These are phyloP conservation scores for Aspergillus piperis DNA, from an alignment of 2,329 filamentous ascomycete species.

Conservation along the genomic window DNA sequence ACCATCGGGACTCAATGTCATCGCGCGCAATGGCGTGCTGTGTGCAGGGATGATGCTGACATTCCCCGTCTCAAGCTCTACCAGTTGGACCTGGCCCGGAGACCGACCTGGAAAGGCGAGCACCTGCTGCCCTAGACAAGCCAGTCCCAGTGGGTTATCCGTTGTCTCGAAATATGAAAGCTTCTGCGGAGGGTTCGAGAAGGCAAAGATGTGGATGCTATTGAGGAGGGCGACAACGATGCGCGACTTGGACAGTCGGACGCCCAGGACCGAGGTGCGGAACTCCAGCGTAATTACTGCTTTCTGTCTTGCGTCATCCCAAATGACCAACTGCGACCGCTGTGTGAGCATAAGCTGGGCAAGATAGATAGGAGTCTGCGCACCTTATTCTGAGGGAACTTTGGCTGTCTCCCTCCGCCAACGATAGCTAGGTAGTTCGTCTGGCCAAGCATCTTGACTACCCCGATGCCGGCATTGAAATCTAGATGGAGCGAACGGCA, in stretches of 20 bases:
- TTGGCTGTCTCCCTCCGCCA: conserved; percentile 81
- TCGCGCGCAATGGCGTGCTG: conserved; percentile 72
- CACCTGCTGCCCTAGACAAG: conserved; percentile 70
- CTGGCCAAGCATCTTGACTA: conserved; percentile 82
- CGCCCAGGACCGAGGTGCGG: conserved; percentile 75
- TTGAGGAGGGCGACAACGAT: conserved; percentile 81
- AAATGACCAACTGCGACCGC: conserved; percentile 67
- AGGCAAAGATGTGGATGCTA: conserved; percentile 77
- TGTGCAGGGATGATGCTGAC: conserved; percentile 95
- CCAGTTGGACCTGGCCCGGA: conserved; percentile 82
- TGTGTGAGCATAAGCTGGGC: not conserved
- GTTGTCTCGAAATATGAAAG: conserved; percentile 79
- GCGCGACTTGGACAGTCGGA: conserved; percentile 73
- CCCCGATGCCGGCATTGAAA: conserved; percentile 78
- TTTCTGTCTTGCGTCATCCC: conserved; percentile 81
- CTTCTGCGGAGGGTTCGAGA: conserved; percentile 70
- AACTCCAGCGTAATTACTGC: conserved; percentile 76
- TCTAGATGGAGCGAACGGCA: conserved; percentile 46
- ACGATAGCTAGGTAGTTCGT: conserved; percentile 87
- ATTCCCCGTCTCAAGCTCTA: conserved; percentile 74
- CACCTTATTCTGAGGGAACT: conserved; percentile 84
- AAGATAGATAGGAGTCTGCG: conserved; percentile 7
- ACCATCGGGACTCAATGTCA: conserved; percentile 78
- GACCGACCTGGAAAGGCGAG: conserved; percentile 87
- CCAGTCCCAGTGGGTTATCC: conserved; percentile 79